Base-by-base conservation (phyloP, 495 filamentous ascomycete species). In the Talaromyces liani region DNA sequence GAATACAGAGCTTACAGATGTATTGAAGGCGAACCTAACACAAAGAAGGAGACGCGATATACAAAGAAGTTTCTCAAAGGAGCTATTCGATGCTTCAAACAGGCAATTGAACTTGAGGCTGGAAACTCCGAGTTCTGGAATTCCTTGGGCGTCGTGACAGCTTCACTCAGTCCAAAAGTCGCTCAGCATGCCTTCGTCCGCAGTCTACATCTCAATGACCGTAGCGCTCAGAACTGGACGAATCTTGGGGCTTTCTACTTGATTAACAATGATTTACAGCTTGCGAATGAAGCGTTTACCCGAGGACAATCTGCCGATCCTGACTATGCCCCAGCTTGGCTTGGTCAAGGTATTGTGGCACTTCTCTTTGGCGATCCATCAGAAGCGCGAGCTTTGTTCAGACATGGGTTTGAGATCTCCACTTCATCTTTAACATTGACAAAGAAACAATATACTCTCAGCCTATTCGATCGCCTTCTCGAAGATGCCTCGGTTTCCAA, bases 91-190 rank as follows among this genome's bases (percentile, higher is more conserved):
- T 95, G 92, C 72, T 99, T 99, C 84, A 99, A 98, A 75, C 83
- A 91, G 59, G 90, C 95, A 4, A 98, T 99, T 69, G 95, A 98
- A 73, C 77, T 97, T 2, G 94, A 99, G 72, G 89, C 95, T 6
- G 90, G 92, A 31, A 99, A 98, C 69, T 79, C 92, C 0, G 94
- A 99, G 68, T 99, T 98, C 73, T 99, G 94, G 94, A 97, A 97
- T 72, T 86, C 94, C 3, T 83, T 99, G 22, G 94, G 93, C 22
- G 91, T 97, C 6, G 90, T 89, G 16, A 98, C 94, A 2, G 90
- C 88, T 51, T 82, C 80, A 41, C 78, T 96, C 68, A 97, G 91
- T 69, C 88, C 91, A 0, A 88, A 89, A 63, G 90, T 98, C 2
- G 87, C 95, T 0, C 94, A 99, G 74, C 94, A 99, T 75, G 84